phyloP scores from a whole-genome alignment of 2,329 filamentous ascomycete species.

The Setomelanomma holmii region DNA sequence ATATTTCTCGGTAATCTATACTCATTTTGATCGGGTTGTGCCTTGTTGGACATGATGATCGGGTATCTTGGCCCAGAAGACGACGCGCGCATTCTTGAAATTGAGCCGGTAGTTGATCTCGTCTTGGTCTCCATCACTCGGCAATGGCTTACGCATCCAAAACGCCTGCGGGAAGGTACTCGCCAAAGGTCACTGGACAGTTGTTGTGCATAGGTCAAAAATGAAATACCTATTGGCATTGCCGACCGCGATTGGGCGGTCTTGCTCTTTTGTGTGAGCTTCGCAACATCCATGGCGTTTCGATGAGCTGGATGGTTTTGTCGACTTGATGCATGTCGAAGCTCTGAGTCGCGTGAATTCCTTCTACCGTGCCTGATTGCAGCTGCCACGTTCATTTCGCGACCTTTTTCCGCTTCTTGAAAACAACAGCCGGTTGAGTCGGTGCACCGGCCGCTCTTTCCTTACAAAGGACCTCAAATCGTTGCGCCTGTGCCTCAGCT shows the following conservation, averaged over 20 bases:
- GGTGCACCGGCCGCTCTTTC: conserved; percentile 30
- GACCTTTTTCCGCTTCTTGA: conserved; percentile 83
- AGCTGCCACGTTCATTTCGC: conserved; percentile 48
- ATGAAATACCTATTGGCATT: too few species aligned
- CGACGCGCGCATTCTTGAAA: background rate
- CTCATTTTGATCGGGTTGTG: background rate
- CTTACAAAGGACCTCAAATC: conserved; percentile 19
- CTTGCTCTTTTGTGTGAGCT: too few species aligned
- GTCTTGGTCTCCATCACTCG: background rate
- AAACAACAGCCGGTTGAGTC: conserved; percentile 63
- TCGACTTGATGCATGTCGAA: too few species aligned
- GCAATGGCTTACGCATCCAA: conserved; percentile 3
- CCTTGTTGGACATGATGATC: background rate
- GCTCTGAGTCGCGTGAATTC: too few species aligned
- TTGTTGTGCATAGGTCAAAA: too few species aligned
- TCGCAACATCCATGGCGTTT: too few species aligned
- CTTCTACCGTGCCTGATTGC: too few species aligned
- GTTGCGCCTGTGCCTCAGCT: conserved; percentile 20
- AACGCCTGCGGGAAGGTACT: background rate
- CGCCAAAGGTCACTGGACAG: too few species aligned
- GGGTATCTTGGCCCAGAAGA: background rate
- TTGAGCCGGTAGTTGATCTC: conserved; percentile 8
- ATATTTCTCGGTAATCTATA: conserved; percentile 11
- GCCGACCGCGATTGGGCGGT: too few species aligned
- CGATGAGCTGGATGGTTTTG: too few species aligned